Percentiles rank a stretch among this genome's conserved stretches.
Conservation (phyloP, 768 basidiomycete species). For the Daedaleopsis sinensis region DNA sequence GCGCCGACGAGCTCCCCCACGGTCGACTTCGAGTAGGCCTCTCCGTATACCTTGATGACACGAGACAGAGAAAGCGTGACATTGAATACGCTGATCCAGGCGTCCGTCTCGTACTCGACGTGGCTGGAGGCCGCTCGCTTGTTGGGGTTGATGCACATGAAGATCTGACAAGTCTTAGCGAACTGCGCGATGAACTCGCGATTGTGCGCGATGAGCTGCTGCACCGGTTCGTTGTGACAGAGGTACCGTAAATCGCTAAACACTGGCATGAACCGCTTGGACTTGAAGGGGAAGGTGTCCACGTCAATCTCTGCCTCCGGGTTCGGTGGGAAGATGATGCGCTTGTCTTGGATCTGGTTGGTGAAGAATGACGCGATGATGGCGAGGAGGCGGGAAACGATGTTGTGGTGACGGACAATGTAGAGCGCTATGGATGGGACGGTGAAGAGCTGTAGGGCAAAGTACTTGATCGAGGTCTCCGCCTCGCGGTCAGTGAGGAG, state of each 20-base stretch:
- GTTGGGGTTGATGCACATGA: constrained; percentile 93
- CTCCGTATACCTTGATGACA: constrained; percentile 88
- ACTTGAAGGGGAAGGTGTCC: constrained; percentile 87
- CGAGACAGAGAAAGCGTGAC: constrained; percentile 89
- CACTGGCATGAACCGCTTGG: constrained; percentile 94
- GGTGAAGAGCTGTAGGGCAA: constrained; percentile 91
- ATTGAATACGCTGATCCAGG: constrained; percentile 96
- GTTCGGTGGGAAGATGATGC: constrained; percentile 50
- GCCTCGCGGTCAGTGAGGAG: constrained; percentile 92
- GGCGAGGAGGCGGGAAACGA: constrained; percentile 75
- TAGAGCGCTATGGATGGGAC: constrained; percentile 84
- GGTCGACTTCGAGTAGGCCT: constrained; percentile 67
- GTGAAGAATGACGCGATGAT: constrained; percentile 94
- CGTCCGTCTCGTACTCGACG: constrained; percentile 95
- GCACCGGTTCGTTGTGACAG: constrained; percentile 79
- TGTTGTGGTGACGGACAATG: constrained; percentile 71
- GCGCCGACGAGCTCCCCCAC: constrained; percentile 64
- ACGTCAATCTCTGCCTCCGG: constrained; percentile 58
- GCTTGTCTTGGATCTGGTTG: constrained; percentile 79
- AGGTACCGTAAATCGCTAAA: constrained; percentile 90
- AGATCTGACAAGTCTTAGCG: constrained; percentile 79
- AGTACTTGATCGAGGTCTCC: constrained; percentile 93
- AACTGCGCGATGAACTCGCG: constrained; percentile 71
- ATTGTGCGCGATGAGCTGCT: constrained; percentile 73
- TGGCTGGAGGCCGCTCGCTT: constrained; percentile 80